Evolutionary conservation across 208 protist species (phyloP).

Genomic region (Leishmania braziliensis): DNA sequence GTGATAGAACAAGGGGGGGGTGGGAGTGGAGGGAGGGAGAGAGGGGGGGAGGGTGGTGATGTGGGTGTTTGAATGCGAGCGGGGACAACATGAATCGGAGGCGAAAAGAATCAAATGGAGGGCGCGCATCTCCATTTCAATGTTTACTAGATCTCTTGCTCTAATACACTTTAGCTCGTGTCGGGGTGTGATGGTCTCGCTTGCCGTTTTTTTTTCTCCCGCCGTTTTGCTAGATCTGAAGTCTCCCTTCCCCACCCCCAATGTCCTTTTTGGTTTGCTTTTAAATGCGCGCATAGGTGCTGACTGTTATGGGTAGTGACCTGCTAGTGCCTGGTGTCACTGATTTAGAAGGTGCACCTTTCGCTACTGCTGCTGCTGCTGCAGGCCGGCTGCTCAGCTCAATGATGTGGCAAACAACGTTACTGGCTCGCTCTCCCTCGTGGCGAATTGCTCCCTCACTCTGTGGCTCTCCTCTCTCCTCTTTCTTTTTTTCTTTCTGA

Average conservation of each 20-base stretch:
- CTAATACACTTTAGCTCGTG: not conserved
- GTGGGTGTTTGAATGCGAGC: not conserved
- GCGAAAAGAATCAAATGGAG: not conserved
- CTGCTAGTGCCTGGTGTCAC: not conserved
- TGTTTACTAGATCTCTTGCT: not conserved
- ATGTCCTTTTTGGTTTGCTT: not conserved
- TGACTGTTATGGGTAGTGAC: not conserved
- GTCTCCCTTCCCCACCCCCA: not conserved
- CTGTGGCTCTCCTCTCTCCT: conserved; percentile 17
- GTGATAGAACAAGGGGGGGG: not conserved
- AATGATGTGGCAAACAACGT: not conserved
- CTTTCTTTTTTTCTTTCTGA: conserved; percentile 5
- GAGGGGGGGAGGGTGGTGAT: not conserved
- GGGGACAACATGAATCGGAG: not conserved
- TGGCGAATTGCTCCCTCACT: not conserved
- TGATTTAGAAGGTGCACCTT: not conserved
- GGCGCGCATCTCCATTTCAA: not conserved
- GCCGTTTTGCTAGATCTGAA: not conserved
- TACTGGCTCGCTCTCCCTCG: not conserved
- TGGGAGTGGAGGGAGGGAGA: not conserved
- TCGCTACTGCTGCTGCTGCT: not conserved
- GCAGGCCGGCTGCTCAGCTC: not conserved
- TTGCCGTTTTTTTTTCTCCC: not conserved
- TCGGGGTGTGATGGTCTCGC: not conserved
- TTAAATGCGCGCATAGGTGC: not conserved